Evolutionary conservation across 2,329 filamentous ascomycete species (phyloP).

Genomic region (Paraphoma sp.): DNA sequence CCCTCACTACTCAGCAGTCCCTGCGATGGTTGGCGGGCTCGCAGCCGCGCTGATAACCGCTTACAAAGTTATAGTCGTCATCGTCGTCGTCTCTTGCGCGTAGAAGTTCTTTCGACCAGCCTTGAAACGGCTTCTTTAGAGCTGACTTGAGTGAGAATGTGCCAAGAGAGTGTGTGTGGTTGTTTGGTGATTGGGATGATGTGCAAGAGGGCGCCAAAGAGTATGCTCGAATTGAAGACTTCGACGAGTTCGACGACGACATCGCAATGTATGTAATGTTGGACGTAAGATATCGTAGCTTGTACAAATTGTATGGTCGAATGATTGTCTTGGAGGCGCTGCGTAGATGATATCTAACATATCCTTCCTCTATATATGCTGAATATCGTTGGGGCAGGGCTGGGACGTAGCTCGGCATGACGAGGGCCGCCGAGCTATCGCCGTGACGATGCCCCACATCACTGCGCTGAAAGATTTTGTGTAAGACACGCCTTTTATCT

Average conservation of each 20-base stretch:
- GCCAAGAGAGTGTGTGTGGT: slow-evolving; percentile 7
- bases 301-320: background rate
- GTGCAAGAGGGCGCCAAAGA: slow-evolving; percentile 6
- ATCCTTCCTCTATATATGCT: background rate
- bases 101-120: slow-evolving; percentile 42
- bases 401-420: slow-evolving; percentile 2
- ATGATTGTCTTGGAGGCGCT: background rate
- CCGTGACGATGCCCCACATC: slow-evolving; percentile 1
- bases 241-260: slow-evolving; percentile 7
- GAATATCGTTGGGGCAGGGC: no score
- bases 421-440: slow-evolving; percentile 15
- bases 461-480: background rate
- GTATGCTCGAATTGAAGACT: slow-evolving; percentile 7
- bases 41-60: slow-evolving; percentile 24
- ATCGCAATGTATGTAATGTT: slow-evolving; percentile 3
- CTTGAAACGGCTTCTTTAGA: slow-evolving; percentile 44
- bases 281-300: no score
- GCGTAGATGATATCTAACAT: background rate
- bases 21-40: slow-evolving; percentile 12
- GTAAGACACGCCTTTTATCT: background rate
- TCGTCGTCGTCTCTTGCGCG: slow-evolving; percentile 41
- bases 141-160: slow-evolving; percentile 22
- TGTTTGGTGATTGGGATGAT: background rate
- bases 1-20: background rate
- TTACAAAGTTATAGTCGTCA: slow-evolving; percentile 47